phyloP scores from a whole-genome alignment of 169 alveolate genomes.

The Eimeria sp. region DNA sequence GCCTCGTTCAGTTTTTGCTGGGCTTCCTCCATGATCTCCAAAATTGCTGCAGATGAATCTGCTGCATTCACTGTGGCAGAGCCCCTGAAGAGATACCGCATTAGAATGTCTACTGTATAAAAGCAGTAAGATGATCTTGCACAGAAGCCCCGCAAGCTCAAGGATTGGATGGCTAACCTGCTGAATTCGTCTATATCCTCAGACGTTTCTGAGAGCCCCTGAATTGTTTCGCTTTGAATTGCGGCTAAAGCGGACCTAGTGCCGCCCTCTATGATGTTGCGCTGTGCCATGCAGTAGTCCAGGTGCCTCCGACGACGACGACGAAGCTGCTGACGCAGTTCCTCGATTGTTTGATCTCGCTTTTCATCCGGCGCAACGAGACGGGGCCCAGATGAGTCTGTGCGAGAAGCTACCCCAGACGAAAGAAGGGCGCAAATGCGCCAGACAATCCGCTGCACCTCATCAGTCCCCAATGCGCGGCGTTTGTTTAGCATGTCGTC shows the following conservation, averaged over 20 bases:
- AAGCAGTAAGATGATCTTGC: not conserved
- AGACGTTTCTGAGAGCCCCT: slow-evolving; percentile 27
- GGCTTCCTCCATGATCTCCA: slow-evolving; percentile 18
- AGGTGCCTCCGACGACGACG: slow-evolving; percentile 45
- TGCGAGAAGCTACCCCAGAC: not conserved
- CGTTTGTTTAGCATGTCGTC: slow-evolving; percentile 10
- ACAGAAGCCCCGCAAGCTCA: not conserved
- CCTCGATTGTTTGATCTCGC: slow-evolving; percentile 14
- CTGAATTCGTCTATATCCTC: slow-evolving; percentile 11
- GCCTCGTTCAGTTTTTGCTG: slow-evolving; percentile 41
- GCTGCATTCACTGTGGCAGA: slow-evolving; percentile 46
- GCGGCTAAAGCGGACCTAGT: slow-evolving; percentile 29
- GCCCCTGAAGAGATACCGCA: slow-evolving; percentile 45
- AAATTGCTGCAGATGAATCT: not conserved
- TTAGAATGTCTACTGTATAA: not conserved
- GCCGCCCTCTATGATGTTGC: not conserved
- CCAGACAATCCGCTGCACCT: slow-evolving; percentile 61
- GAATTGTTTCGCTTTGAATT: slow-evolving; percentile 22
- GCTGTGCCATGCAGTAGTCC: slow-evolving; percentile 44
- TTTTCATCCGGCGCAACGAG: slow-evolving; percentile 17
- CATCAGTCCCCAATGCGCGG: slow-evolving; percentile 24
- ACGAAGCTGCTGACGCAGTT: slow-evolving; percentile 63
- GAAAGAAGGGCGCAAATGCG: slow-evolving; percentile 41
- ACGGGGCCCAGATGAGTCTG: not conserved
- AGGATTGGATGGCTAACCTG: slow-evolving; percentile 7